A percentile compares a stretch with the other conserved stretches of the same genome.
Evolutionary conservation across 2,329 filamentous ascomycete species (phyloP).

Genomic region (Hypoxylon sp.): DNA sequence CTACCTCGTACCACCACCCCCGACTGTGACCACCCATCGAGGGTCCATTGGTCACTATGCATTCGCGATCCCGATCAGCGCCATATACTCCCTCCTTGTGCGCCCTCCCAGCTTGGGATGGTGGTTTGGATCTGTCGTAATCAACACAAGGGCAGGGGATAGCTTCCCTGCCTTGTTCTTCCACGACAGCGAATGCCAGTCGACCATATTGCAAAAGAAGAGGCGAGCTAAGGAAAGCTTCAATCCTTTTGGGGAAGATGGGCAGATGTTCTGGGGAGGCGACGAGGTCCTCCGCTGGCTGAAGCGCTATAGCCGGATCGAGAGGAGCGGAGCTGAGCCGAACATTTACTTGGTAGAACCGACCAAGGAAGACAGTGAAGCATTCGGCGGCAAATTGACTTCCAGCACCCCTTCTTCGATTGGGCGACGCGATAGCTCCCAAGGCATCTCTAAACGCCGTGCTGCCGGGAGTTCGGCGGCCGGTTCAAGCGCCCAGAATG

Average conservation of each 20-base stretch:
- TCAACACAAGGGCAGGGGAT: slow-evolving; percentile 90
- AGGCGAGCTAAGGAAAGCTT: slow-evolving; percentile 83
- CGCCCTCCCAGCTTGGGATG: slow-evolving; percentile 92
- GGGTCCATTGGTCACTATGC: slow-evolving; percentile 80
- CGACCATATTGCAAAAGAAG: slow-evolving; percentile 93
- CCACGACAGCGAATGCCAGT: slow-evolving; percentile 96
- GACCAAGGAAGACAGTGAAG: slow-evolving; percentile 79
- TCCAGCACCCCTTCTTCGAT: slow-evolving; percentile 54
- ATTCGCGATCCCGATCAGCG: slow-evolving; percentile 88
- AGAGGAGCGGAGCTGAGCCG: slow-evolving; percentile 84
- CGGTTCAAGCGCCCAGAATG: slow-evolving; percentile 50
- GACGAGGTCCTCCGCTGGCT: slow-evolving; percentile 95
- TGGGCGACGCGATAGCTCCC: slow-evolving; percentile 51
- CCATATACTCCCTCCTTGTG: slow-evolving; percentile 89
- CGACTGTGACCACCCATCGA: slow-evolving; percentile 79
- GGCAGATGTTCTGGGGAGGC: slow-evolving; percentile 95
- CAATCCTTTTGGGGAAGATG: slow-evolving; percentile 85
- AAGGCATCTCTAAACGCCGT: slow-evolving; percentile 43
- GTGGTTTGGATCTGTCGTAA: slow-evolving; percentile 97
- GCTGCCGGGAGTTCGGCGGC: slow-evolving; percentile 49
- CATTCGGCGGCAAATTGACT: slow-evolving; percentile 74
- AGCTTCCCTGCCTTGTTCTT: slow-evolving; percentile 97
- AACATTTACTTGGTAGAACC: slow-evolving; percentile 94
- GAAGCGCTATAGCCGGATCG: slow-evolving; percentile 80
- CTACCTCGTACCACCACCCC: slow-evolving; percentile 90